Conservation (phyloP, 257 asterid species). For the Salvia hispanica region DNA sequence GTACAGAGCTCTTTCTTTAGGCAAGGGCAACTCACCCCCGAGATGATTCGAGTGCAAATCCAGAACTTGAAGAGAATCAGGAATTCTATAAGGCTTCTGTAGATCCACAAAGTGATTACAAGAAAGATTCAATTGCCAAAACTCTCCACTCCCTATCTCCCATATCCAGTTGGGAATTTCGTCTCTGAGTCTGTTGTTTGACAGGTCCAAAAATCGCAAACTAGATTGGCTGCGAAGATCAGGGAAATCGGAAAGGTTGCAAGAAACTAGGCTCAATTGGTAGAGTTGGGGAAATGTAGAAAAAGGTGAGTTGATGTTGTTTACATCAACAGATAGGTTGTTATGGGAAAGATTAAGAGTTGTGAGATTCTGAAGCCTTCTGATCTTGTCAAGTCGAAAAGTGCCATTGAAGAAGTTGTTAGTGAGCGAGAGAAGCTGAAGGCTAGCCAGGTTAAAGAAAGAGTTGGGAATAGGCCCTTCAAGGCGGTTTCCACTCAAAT, state of each 20-base stretch:
- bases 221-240: not conserved
- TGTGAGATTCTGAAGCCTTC: not conserved
- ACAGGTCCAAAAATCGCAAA: constrained; percentile 35
- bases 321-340: constrained; percentile 17
- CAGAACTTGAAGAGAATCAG: not conserved
- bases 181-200: constrained; percentile 36
- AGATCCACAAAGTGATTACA: constrained; percentile 24
- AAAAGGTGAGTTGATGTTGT: not conserved
- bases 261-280: constrained; percentile 25
- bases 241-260: constrained; percentile 1
- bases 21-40: constrained; percentile 23
- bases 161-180: constrained; percentile 51
- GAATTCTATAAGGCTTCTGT: constrained; percentile 28
- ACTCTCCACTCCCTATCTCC: constrained; percentile 20
- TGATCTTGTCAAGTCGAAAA: not conserved
- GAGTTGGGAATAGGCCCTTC: constrained; percentile 31
- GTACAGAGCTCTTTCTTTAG: too few species aligned
- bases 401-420: constrained; percentile 36
- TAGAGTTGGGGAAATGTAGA: constrained; percentile 19
- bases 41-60: constrained; percentile 38
- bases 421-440: constrained; percentile 28
- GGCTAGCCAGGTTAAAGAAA: constrained; percentile 23
- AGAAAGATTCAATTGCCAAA: constrained; percentile 38
- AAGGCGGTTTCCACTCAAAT: too few species aligned
- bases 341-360: not conserved